phyloP scores from a whole-genome alignment of 805 yeast genomes.

The Candida hungchunana region DNA sequence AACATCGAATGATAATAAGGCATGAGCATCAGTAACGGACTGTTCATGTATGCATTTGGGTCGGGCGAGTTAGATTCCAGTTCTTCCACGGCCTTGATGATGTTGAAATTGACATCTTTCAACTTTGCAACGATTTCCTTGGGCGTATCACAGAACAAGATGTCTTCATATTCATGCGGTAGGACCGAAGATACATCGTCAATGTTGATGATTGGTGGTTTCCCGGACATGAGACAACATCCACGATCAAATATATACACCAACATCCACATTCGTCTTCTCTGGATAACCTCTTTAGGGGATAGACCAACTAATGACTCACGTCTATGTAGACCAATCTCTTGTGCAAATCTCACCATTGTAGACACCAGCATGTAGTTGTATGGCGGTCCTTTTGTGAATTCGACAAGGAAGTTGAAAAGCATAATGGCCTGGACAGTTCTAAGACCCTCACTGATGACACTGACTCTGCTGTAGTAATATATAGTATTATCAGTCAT shows the following conservation, averaged over 20 bases:
- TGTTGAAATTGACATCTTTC: constrained; percentile 7
- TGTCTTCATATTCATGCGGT: constrained; percentile 8
- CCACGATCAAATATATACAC: constrained; percentile 46
- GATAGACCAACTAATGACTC: constrained; percentile 39
- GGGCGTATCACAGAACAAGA: constrained; percentile 7
- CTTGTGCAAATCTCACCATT: constrained; percentile 51
- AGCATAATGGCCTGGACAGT: constrained; percentile 51
- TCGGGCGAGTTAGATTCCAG: constrained; percentile 1
- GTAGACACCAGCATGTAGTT: constrained; percentile 39
- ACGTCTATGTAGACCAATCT: constrained; percentile 51
- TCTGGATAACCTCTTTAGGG: constrained; percentile 32
- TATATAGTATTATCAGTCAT: constrained; percentile 39
- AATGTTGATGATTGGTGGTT: constrained; percentile 42
- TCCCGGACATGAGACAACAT: constrained; percentile 41
- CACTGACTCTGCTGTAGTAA: constrained; percentile 48
- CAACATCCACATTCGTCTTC: constrained; percentile 45
- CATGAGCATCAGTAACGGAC: constrained; percentile 10
- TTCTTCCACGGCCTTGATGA: constrained; percentile 2
- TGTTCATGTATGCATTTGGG: constrained; percentile 4
- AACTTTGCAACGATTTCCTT: constrained; percentile 2
- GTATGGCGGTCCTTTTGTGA: constrained; percentile 36
- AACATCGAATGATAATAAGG: constrained; percentile 9
- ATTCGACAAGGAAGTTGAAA: constrained; percentile 35
- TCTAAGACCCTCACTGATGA: constrained; percentile 46
- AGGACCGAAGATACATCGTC: constrained; percentile 30